Percentiles rank a stretch among this genome's conserved stretches.
Conservation (phyloP, 2,329 filamentous ascomycete species). For the Acrodontium crateriforme region DNA sequence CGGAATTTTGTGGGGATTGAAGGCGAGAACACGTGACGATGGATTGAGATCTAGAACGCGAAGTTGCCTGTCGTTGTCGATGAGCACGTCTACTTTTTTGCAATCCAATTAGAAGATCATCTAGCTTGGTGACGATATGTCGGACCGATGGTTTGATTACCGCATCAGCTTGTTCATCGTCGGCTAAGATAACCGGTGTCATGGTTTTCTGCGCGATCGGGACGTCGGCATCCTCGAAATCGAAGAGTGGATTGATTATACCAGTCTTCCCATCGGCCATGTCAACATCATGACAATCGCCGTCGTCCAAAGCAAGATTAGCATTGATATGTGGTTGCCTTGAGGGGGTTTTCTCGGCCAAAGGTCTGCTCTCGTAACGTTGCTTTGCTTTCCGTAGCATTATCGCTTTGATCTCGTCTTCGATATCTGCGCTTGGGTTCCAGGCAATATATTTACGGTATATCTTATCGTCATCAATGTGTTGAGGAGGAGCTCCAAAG, state of each 20-base stretch:
- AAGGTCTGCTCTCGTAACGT: too few species aligned
- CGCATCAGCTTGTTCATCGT: constrained; percentile 53
- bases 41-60: constrained; percentile 7
- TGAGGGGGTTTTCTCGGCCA: too few species aligned
- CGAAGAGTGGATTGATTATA: neutral
- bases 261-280: constrained; percentile 1
- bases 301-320: neutral
- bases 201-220: neutral
- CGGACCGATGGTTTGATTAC: constrained; percentile 55
- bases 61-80: constrained; percentile 3
- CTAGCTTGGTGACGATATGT: constrained; percentile 57
- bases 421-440: constrained; percentile 47
- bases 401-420: constrained; percentile 55
- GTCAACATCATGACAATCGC: neutral
- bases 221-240: too few species aligned
- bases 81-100: constrained; percentile 38
- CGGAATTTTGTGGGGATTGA: too few species aligned
- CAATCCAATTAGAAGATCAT: constrained; percentile 54
- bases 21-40: too few species aligned
- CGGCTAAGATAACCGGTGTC: constrained; percentile 45
- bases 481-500: constrained; percentile 24
- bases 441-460: constrained; percentile 10
- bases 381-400: constrained; percentile 56
- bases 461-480: constrained; percentile 5
- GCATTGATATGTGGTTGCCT: too few species aligned